These are phyloP conservation scores for Chimonanthus praecox DNA, from an alignment of 164 flowering plant genomes.

Conservation along the genomic window DNA sequence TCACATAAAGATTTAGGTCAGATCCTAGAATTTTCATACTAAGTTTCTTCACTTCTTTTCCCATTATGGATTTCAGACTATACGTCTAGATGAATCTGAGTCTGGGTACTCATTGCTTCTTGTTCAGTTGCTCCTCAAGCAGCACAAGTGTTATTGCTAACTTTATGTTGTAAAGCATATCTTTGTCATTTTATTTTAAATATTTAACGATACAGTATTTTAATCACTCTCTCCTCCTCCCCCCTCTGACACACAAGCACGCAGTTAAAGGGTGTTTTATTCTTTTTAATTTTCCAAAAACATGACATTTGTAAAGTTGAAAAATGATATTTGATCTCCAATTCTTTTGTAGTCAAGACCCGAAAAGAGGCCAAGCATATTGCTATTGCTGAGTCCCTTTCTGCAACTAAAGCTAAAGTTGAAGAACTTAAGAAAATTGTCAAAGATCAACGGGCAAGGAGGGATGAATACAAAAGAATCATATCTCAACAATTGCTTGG, in stretches of 20 bases:
- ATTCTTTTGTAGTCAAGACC: slow-evolving; percentile 57
- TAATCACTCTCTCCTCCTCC: too few relatives aligned
- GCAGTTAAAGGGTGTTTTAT: too few relatives aligned
- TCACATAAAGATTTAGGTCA: too few relatives aligned
- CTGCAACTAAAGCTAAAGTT: slow-evolving; percentile 46
- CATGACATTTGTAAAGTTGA: not conserved
- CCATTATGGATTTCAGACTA: too few relatives aligned
- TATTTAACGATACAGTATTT: too few relatives aligned
- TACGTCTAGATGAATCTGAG: too few relatives aligned
- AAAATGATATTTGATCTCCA: slow-evolving; percentile 2
- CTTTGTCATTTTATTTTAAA: not conserved
- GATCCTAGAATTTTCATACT: too few relatives aligned
- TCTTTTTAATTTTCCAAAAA: not conserved
- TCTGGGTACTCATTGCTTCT: too few relatives aligned
- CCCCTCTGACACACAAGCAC: too few relatives aligned
- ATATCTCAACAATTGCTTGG: slow-evolving; percentile 53
- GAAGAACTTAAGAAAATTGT: slow-evolving; percentile 51
- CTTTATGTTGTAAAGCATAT: not conserved
- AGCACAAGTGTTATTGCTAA: too few relatives aligned
- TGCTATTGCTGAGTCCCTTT: slow-evolving; percentile 46
- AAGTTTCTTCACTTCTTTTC: too few relatives aligned
- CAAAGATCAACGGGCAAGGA: slow-evolving; percentile 45
- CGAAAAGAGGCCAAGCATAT: slow-evolving; percentile 73
- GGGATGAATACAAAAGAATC: slow-evolving; percentile 49
- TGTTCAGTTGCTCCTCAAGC: too few relatives aligned